phyloP scores from a whole-genome alignment of 2,329 filamentous ascomycete species.

The Diaporthe velutina region DNA sequence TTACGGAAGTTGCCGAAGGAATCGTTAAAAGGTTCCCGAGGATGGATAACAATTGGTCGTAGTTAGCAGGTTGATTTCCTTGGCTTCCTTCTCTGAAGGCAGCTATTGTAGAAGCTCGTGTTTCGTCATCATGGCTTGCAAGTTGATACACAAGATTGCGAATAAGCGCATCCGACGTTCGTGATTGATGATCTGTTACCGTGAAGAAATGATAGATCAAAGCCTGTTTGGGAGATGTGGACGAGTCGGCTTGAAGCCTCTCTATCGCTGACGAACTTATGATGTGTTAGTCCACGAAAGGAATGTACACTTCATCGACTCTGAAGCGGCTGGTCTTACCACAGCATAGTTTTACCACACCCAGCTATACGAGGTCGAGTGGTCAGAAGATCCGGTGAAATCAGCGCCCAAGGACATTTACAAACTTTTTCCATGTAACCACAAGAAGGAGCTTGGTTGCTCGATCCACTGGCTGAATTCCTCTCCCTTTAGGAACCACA shows the following conservation, averaged over 20 bases:
- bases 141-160: neutral
- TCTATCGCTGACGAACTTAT: neutral
- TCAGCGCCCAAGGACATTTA: neutral
- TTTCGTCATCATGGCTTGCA: neutral
- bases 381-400: neutral
- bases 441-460: neutral
- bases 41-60: neutral
- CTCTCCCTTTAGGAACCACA: neutral
- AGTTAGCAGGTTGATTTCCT: neutral
- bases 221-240: neutral
- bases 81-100: neutral
- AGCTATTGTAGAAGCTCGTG: neutral
- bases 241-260: neutral
- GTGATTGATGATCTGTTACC: neutral
- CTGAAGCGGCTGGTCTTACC: neutral
- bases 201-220: neutral
- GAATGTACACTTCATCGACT: neutral
- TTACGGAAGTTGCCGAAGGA: neutral
- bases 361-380: neutral
- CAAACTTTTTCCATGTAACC: neutral
- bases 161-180: neutral
- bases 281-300: neutral
- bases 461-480: neutral
- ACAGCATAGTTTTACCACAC: neutral
- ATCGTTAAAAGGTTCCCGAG: neutral